These are phyloP conservation scores for Colletotrichum higginsianum DNA, from an alignment of 2,329 filamentous ascomycete genomes.

Conservation along the genomic window DNA sequence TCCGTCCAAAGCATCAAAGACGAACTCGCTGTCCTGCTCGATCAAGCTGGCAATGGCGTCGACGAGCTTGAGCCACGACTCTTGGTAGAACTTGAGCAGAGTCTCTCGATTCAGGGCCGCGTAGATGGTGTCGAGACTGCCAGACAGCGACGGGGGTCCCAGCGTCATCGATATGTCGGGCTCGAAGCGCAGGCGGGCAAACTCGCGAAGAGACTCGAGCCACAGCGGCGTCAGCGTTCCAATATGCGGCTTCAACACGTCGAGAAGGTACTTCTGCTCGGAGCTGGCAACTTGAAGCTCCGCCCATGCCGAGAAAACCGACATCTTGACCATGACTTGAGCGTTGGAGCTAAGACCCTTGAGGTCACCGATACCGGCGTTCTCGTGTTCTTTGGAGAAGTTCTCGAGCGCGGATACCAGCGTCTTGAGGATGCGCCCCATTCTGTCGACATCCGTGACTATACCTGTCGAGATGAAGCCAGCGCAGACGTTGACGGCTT, in stretches of 20 bases:
- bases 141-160: constrained; percentile 84
- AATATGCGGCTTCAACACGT: constrained; percentile 92
- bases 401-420: constrained; percentile 92
- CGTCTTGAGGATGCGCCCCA: constrained; percentile 97
- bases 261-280: constrained; percentile 89
- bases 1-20: constrained; percentile 95
- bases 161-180: constrained; percentile 95
- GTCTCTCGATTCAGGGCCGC: constrained; percentile 95
- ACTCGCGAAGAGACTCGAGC: constrained; percentile 93
- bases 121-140: constrained; percentile 93
- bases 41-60: constrained; percentile 98
- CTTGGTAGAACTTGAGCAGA: constrained; percentile 94
- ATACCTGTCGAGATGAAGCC: constrained; percentile 98
- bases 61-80: constrained; percentile 95
- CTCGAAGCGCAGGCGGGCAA: constrained; percentile 93
- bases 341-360: constrained; percentile 95
- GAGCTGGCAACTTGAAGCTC: constrained; percentile 95
- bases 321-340: constrained; percentile 98
- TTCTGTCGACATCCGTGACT: constrained; percentile 97
- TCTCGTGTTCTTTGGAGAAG: constrained; percentile 86
- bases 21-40: constrained; percentile 97
- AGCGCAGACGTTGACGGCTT: constrained; percentile 98
- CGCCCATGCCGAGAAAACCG: constrained; percentile 97
- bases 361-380: constrained; percentile 91
- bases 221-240: constrained; percentile 92